These are phyloP conservation scores for Citrus medica DNA, from an alignment of 345 rosid species.

Conservation along the genomic window DNA sequence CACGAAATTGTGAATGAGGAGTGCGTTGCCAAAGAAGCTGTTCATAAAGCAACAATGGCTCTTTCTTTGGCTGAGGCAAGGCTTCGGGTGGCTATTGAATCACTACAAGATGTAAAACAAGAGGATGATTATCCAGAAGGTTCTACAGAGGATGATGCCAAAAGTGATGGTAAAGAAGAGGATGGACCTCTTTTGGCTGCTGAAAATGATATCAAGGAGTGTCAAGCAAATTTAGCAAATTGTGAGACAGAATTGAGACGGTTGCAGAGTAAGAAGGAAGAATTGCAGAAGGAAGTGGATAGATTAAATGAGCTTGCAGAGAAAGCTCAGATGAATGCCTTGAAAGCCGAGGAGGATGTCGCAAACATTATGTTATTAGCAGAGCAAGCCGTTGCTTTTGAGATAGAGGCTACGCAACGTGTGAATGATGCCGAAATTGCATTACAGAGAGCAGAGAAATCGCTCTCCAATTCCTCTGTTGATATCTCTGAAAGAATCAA, in stretches of 20 bases:
- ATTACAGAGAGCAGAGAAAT: conserved; percentile 66
- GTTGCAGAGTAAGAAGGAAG: conserved; percentile 60
- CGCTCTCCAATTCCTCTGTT: conserved; percentile 37
- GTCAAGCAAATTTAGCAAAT: conserved; percentile 44
- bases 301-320: conserved; percentile 71
- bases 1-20: conserved; percentile 67
- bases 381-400: conserved; percentile 95
- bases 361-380: conserved; percentile 90
- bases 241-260: conserved; percentile 56
- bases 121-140: conserved; percentile 28
- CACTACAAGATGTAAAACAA: conserved; percentile 39
- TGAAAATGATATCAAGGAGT: conserved; percentile 57
- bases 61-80: conserved; percentile 88
- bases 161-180: conserved; percentile 26
- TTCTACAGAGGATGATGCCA: conserved; percentile 31
- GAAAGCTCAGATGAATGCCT: conserved; percentile 57
- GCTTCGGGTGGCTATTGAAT: conserved; percentile 60
- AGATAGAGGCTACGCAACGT: conserved; percentile 68
- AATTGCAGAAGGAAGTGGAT: conserved; percentile 69
- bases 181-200: conserved; percentile 46
- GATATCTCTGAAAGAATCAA: conserved; percentile 46
- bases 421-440: conserved; percentile 84
- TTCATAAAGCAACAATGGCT: conserved; percentile 73
- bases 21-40: conserved; percentile 62
- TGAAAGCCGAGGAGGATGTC: conserved; percentile 92